Conservation (phyloP, 352 stramenopile species). For the Pythium apleroticum region DNA sequence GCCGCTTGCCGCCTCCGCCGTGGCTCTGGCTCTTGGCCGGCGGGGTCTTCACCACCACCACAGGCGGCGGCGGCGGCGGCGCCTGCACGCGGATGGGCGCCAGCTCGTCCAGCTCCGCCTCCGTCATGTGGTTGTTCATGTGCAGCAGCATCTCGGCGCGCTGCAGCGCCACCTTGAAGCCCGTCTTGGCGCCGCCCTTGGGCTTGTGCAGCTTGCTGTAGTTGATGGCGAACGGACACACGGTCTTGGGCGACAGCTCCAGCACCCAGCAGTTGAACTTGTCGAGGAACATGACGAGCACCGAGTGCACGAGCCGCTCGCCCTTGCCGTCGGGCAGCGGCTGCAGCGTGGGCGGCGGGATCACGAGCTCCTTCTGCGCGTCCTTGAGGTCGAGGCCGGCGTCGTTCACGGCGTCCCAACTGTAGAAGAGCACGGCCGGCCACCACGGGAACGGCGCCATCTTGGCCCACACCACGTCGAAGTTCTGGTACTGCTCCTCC, state of each 20-base stretch:
- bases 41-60: neutral
- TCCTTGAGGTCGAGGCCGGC: constrained; percentile 44
- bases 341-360: constrained; percentile 42
- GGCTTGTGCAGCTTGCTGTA: constrained; percentile 36
- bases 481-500: constrained; percentile 60
- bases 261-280: constrained; percentile 31
- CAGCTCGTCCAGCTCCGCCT: constrained; percentile 21
- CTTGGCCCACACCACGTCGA: constrained; percentile 81
- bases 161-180: constrained; percentile 20
- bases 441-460: constrained; percentile 73
- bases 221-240: constrained; percentile 56
- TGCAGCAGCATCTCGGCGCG: constrained; percentile 25
- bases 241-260: constrained; percentile 23
- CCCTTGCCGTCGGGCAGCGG: constrained; percentile 32
- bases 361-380: constrained; percentile 34
- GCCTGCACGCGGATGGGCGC: constrained; percentile 3
- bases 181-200: constrained; percentile 11
- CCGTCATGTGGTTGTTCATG: constrained; percentile 26
- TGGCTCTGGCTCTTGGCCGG: neutral
- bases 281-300: constrained; percentile 32
- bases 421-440: constrained; percentile 73
- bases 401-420: constrained; percentile 48
- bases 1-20: constrained; percentile 4
- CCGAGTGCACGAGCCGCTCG: constrained; percentile 23
- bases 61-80: neutral